A percentile compares a stretch with the other conserved stretches of the same genome.
These are phyloP conservation scores for Ceratocystis ficicola DNA, from an alignment of 2,329 filamentous ascomycete genomes.

Conservation along the genomic window DNA sequence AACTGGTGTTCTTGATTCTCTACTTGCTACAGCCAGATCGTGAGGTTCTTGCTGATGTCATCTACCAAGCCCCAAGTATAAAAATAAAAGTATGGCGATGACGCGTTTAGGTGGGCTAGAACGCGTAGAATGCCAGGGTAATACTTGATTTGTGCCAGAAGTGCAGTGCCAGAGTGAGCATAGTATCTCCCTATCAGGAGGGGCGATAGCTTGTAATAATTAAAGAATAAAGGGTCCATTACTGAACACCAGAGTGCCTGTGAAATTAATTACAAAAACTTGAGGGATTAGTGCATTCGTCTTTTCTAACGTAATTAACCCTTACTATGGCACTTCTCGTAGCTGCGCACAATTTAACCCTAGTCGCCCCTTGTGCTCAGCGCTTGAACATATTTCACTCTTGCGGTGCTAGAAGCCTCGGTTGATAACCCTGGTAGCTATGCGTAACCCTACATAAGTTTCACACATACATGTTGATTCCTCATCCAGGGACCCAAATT, in stretches of 20 bases:
- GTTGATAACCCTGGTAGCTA: not conserved
- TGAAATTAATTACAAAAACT: not conserved
- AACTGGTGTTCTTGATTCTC: slow-evolving; percentile 2
- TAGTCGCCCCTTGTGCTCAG: no score
- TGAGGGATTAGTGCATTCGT: no score
- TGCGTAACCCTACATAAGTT: not conserved
- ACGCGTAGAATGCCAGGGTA: slow-evolving; percentile 15
- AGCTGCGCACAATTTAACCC: no score
- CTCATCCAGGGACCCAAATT: not conserved
- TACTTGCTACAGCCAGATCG: not conserved
- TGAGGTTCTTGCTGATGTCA: slow-evolving; percentile 10
- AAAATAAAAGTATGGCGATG: slow-evolving; percentile 11
- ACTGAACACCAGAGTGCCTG: no score
- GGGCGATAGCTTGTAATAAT: not conserved
- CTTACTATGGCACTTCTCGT: no score
- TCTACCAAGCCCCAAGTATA: not conserved
- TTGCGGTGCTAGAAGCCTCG: not conserved
- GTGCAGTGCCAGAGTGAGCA: not conserved
- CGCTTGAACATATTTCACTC: no score
- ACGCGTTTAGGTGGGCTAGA: slow-evolving; percentile 7
- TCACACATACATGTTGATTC: not conserved
- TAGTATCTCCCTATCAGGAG: not conserved
- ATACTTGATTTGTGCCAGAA: slow-evolving; percentile 10
- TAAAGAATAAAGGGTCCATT: not conserved
- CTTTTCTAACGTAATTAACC: no score